Evolutionary conservation across 2,329 filamentous ascomycete genomes (phyloP), one percentile per base, ranked within the genome.

Genomic region (Coniella lustricola): DNA sequence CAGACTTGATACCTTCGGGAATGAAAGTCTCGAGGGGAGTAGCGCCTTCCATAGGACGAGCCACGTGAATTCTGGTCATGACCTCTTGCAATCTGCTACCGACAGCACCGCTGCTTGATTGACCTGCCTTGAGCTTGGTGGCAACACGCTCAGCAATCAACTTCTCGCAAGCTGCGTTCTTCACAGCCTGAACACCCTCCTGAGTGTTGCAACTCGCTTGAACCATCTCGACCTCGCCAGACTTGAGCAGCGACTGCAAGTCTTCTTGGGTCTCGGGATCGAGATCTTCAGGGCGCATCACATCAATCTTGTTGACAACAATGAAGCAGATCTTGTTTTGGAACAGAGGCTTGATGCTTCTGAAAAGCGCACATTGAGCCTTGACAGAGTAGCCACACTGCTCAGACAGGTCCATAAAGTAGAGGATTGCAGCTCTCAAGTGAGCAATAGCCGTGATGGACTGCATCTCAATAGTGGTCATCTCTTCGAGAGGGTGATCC

Each of bases 401-500:
- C 74, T 96, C 91, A 18, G 87, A 95, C 53, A 96, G 75, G 74
- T 97, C 91, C 87, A 97, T 95, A 65, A 97, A 97, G 70, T 97
- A 97, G 52, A 97, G 75, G 56, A 98, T 94, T 49, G 91, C 91
- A 36, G 90, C 94, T 60, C 91, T 82, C 64, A 98, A 76, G 74
- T 98, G 94, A 44, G 93, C 93, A 71, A 98, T 95, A 10, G 94
- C 93, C 16, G 91, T 97, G 58, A 98, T 96, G 54, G 87, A 87
- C 75, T 97, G 93, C 89, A 97, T 97, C 71, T 98, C 93, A 64
- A 98, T 98, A 3, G 93, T 97, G 72, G 96, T 95, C 93, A 97
- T 98, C 73, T 97, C 93, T 70, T 97, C 93, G 8, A 98, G 81
- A 32, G 91, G 90, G 66, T 98, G 93, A 60, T 98, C 93, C 53